These are phyloP conservation scores for Piper betle DNA, from an alignment of 164 flowering plant genomes.

Conservation along the genomic window DNA sequence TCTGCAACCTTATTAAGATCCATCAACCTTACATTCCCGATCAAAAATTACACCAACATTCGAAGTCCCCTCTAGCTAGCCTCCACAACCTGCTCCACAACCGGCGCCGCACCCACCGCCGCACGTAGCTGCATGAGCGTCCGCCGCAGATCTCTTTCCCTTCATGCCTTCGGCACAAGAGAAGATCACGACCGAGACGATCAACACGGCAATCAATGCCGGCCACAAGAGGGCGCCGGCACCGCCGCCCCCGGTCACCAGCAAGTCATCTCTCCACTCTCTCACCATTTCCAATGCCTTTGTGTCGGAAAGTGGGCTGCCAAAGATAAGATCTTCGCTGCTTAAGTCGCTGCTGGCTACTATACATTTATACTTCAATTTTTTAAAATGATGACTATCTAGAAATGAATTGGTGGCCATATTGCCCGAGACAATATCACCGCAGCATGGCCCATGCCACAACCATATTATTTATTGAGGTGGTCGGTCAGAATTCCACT, in stretches of 20 bases:
- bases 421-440: constrained; percentile 2
- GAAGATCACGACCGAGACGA: constrained; percentile 22
- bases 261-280: constrained; percentile 10
- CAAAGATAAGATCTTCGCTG: neutral
- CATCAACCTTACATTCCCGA: no score
- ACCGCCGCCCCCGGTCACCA: constrained; percentile 6
- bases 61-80: no score
- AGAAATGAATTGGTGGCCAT: neutral
- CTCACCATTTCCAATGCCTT: constrained; percentile 6
- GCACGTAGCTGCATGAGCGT: constrained; percentile 8
- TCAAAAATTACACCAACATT: no score
- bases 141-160: constrained; percentile 21
- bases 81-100: constrained; percentile 11
- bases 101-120: constrained; percentile 10
- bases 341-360: no score
- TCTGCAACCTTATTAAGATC: no score
- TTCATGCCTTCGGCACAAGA: constrained; percentile 24
- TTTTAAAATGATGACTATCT: neutral
- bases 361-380: neutral
- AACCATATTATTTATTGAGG: no score
- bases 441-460: no score
- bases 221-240: constrained; percentile 16
- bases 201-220: constrained; percentile 16
- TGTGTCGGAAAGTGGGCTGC: neutral
- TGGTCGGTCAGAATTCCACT: neutral